phyloP scores from a whole-genome alignment of 768 basidiomycete species.

The Trametes sanguinea region DNA sequence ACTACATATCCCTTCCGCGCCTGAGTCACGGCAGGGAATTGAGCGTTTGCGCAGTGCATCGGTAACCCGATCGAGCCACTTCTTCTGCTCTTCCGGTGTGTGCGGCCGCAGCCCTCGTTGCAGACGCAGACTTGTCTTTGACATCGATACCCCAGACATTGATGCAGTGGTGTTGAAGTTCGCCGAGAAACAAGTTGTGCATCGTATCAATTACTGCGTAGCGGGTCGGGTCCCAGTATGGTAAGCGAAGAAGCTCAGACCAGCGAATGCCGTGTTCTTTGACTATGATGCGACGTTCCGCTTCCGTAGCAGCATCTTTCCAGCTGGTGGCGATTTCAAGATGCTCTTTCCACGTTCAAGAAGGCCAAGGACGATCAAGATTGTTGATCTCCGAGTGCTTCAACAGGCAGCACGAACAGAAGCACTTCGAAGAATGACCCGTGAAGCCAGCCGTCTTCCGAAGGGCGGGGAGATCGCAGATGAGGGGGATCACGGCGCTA shows the following conservation, averaged over 20 bases:
- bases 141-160: constrained; percentile 20
- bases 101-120: background rate
- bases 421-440: background rate
- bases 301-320: constrained; percentile 10
- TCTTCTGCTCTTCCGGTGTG: background rate
- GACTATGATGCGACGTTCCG: constrained; percentile 14
- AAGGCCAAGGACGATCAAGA: background rate
- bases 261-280: constrained; percentile 29
- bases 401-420: constrained; percentile 16
- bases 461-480: constrained; percentile 37
- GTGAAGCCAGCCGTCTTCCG: constrained; percentile 7
- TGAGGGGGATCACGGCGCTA: constrained; percentile 33
- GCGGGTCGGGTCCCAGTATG: constrained; percentile 41
- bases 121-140: background rate
- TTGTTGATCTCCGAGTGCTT: constrained; percentile 1
- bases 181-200: constrained; percentile 43
- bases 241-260: constrained; percentile 36
- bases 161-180: constrained; percentile 36
- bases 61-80: background rate
- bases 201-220: constrained; percentile 41
- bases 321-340: no score
- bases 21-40: no score
- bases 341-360: no score
- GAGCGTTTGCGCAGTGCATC: background rate
- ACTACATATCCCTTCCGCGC: background rate